Evolutionary conservation across 805 yeast genomes (phyloP), one percentile per base, ranked within the genome.

Genomic region (Suhomyces sp.): DNA sequence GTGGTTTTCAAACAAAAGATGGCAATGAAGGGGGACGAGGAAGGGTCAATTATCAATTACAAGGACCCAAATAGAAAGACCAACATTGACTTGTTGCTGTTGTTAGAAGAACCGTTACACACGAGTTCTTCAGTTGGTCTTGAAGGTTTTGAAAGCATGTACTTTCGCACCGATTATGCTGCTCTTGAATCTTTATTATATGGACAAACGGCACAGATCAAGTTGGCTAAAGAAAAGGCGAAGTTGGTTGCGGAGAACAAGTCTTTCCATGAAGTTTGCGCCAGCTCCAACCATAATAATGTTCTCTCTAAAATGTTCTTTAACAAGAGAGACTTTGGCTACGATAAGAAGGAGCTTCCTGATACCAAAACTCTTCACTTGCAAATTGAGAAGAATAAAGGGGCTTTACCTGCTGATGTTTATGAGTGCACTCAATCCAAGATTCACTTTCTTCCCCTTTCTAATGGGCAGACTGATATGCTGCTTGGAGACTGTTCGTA

Each of bases 401-500:
- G 40, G 11, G 31, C 46, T 5, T 32, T 60, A 7, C 30, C 49
- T 2, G 38, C 41, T 13, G 56, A 51, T 8, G 33, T 53, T 2
- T 50, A 40, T 25, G 42, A 47, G 22, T 60, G 67, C 37, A 38
- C 51, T 7, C 47, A 46, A 19, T 29, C 21, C 5, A 62, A 55
- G 30, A 49, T 50, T 12, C 69, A 63, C 40, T 55, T 38, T 33
- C 40, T 63, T 14, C 65, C 67, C 2, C 45, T 60, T 4, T 38
- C 53, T 16, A 53, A 50, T 35, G 46, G 24, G n/a, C 80, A 76
- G 38, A 88, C 96, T 0, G 97, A 91, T 49, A 36, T 62, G 2
- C 61, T 70, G 12, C 56, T 87, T 6, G 97, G 96, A 1, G 97
- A 90, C 58, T 90, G 98, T 55, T 88, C 96, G 7, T 90, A 90